Conservation (phyloP, 768 basidiomycete species). For the Lactarius trivialis region DNA sequence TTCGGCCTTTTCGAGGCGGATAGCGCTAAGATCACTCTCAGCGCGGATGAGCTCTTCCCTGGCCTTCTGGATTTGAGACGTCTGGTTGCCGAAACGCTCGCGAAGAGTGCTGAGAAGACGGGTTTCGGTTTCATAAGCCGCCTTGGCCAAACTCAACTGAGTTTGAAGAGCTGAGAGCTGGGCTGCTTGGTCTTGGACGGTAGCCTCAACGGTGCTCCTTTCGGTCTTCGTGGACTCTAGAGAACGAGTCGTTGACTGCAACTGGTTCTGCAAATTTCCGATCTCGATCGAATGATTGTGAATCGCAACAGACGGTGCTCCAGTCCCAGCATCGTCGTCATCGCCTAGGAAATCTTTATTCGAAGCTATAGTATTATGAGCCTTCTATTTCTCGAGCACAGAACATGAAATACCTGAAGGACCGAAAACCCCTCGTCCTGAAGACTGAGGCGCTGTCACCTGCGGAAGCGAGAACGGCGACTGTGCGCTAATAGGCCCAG, state of each 20-base stretch:
- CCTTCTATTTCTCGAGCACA: slow-evolving; percentile 21
- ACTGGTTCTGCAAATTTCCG: slow-evolving; percentile 80
- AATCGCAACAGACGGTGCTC: slow-evolving; percentile 42
- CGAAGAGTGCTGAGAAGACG: slow-evolving; percentile 58
- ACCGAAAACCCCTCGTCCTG: slow-evolving; percentile 46
- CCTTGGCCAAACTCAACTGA: slow-evolving; percentile 77
- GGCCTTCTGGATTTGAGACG: slow-evolving; percentile 61
- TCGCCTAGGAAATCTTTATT: slow-evolving; percentile 63
- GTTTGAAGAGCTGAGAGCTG: slow-evolving; percentile 77
- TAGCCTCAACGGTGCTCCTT: slow-evolving; percentile 57
- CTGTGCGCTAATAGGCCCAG: slow-evolving; percentile 1
- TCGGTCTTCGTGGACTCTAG: slow-evolving; percentile 61
- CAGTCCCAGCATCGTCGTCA: slow-evolving; percentile 51
- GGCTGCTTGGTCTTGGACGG: slow-evolving; percentile 57
- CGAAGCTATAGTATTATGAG: slow-evolving; percentile 10
- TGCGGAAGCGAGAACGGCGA: slow-evolving; percentile 6
- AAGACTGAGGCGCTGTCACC: slow-evolving; percentile 24
- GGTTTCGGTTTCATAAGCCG: slow-evolving; percentile 80
- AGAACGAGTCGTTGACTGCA: slow-evolving; percentile 71
- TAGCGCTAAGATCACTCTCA: slow-evolving; percentile 86
- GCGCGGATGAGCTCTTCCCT: slow-evolving; percentile 77
- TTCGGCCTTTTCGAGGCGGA: slow-evolving; percentile 86
- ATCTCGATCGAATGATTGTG: slow-evolving; percentile 80
- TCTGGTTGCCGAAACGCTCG: slow-evolving; percentile 62
- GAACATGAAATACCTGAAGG: slow-evolving; percentile 30